These are phyloP conservation scores for Candida xiaguanensis DNA, from an alignment of 805 yeast species.

Conservation along the genomic window DNA sequence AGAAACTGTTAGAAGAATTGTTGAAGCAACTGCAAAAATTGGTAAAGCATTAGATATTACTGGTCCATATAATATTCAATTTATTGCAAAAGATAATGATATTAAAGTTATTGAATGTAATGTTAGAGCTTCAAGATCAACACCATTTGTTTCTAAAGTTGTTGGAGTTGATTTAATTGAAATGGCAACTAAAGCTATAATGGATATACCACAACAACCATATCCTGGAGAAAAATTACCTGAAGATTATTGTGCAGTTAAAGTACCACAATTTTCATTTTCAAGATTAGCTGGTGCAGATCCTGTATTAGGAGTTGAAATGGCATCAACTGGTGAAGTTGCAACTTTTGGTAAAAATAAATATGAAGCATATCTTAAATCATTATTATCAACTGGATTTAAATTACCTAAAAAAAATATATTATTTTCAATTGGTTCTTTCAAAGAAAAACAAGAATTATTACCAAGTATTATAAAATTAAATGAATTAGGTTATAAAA, in stretches of 20 bases:
- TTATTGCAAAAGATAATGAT: constrained; percentile 91
- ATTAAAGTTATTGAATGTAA: constrained; percentile 98
- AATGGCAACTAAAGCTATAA: constrained; percentile 93
- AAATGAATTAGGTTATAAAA: constrained; percentile 77
- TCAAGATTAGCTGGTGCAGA: constrained; percentile 99
- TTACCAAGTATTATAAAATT: constrained; percentile 82
- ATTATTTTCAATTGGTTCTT: constrained; percentile 91
- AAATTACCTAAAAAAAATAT: constrained; percentile 92
- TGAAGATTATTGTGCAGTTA: constrained; percentile 76
- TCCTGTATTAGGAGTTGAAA: constrained; percentile 97
- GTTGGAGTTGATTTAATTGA: constrained; percentile 95
- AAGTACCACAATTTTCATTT: constrained; percentile 98
- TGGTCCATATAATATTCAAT: constrained; percentile 97
- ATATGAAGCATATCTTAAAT: constrained; percentile 95
- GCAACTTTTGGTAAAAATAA: constrained; percentile 95
- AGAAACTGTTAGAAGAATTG: constrained; percentile 87
- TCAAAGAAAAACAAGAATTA: constrained; percentile 90
- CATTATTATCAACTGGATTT: constrained; percentile 93
- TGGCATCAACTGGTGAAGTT: constrained; percentile 98
- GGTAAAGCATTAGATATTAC: constrained; percentile 93
- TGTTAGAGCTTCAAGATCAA: constrained; percentile 98
- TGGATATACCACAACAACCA: constrained; percentile 82
- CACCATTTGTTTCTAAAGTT: constrained; percentile 97
- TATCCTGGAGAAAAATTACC: constrained; percentile 90
- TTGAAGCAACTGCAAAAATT: constrained; percentile 92